A percentile compares a stretch with the other conserved stretches of the same genome.
phyloP scores from a whole-genome alignment of 257 asterid species.

The Osmanthus fragrans region DNA sequence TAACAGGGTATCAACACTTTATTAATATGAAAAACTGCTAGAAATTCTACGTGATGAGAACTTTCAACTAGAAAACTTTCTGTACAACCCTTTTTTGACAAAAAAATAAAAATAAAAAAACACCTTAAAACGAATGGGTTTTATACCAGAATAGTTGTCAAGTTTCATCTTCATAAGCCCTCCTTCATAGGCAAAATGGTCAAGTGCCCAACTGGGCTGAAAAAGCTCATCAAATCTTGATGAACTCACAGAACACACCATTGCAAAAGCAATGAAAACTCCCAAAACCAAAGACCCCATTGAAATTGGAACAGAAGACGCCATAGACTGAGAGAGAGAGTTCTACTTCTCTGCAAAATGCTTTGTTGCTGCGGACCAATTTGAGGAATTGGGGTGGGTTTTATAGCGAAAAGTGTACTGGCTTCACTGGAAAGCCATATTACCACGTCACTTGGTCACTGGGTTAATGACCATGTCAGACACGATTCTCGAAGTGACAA shows the following conservation, averaged over 20 bases:
- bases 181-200: slow-evolving; percentile 68
- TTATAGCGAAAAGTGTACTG: slow-evolving; percentile 43
- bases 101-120: background rate
- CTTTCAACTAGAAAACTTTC: background rate
- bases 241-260: slow-evolving; percentile 38
- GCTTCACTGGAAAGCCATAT: slow-evolving; percentile 54
- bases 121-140: background rate
- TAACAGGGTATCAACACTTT: too few relatives aligned
- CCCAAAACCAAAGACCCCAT: background rate
- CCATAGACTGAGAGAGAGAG: background rate
- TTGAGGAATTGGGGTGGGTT: slow-evolving; percentile 25
- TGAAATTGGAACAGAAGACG: slow-evolving; percentile 17
- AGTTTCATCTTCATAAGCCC: slow-evolving; percentile 73
- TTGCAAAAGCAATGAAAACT: slow-evolving; percentile 22
- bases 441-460: slow-evolving; percentile 45
- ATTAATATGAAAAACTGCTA: too few relatives aligned
- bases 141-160: slow-evolving; percentile 65
- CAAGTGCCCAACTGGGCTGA: slow-evolving; percentile 71
- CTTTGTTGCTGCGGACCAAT: background rate
- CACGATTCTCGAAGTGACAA: slow-evolving; percentile 44
- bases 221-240: slow-evolving; percentile 61
- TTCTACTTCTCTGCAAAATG: background rate
- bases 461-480: slow-evolving; percentile 45
- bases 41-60: too few relatives aligned
- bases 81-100: background rate